Conservation (phyloP, 768 basidiomycete species). For the Leccinum arenicola region DNA sequence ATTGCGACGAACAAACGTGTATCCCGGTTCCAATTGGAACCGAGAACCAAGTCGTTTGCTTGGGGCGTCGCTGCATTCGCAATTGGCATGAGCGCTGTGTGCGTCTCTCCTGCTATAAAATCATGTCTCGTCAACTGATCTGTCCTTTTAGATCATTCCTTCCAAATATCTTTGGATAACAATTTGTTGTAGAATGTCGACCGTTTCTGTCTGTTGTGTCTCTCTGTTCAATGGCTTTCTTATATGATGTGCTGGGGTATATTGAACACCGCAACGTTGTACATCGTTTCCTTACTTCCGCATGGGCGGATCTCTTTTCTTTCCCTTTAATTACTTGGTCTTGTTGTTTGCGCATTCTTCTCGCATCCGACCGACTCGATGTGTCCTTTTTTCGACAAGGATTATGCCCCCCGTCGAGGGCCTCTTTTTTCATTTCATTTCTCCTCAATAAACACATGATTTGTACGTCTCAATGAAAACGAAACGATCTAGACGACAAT, state of each 20-base stretch:
- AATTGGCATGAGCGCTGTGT: conserved; percentile 79
- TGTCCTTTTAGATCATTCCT: conserved; percentile 44
- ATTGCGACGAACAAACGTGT: conserved; percentile 67
- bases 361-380: neutral
- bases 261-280: conserved; percentile 16
- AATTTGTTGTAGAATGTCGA: conserved; percentile 11
- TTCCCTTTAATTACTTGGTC: neutral
- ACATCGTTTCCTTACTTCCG: conserved; percentile 9
- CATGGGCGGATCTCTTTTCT: conserved; percentile 17
- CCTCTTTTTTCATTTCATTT: neutral
- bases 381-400: conserved; percentile 4
- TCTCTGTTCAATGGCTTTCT: conserved; percentile 9
- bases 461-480: conserved; percentile 11
- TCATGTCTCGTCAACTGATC: neutral
- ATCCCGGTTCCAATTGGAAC: conserved; percentile 52
- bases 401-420: conserved; percentile 1
- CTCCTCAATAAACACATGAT: conserved; percentile 7
- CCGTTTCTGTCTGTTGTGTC: conserved; percentile 8
- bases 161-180: conserved; percentile 56
- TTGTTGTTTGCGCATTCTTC: neutral
- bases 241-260: conserved; percentile 18
- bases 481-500: neutral
- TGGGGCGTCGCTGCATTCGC: conserved; percentile 88
- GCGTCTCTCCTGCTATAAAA: conserved; percentile 32
- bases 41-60: conserved; percentile 70